phyloP scores from a whole-genome alignment of 2,329 filamentous ascomycete genomes.

The Colletotrichum cereale region DNA sequence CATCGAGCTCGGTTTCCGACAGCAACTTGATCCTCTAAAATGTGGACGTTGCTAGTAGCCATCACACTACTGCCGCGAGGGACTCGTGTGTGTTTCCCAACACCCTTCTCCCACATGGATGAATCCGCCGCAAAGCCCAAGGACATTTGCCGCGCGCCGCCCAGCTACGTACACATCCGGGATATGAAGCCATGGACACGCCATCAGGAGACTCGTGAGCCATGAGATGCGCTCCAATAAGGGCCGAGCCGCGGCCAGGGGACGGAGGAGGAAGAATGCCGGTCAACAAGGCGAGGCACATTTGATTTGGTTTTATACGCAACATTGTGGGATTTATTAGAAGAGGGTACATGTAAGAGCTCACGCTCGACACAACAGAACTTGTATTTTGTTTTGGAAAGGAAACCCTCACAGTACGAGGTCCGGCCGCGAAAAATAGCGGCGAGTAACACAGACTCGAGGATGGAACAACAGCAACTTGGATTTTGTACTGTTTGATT shows the following conservation, averaged over 20 bases:
- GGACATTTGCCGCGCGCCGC: conserved; percentile 24
- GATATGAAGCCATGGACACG: conserved; percentile 31
- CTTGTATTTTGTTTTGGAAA: conserved; percentile 21
- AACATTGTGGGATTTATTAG: not conserved
- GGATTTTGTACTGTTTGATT: conserved; percentile 10
- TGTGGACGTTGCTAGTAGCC: conserved; percentile 23
- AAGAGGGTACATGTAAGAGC: conserved; percentile 21
- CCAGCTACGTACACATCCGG: conserved; percentile 15
- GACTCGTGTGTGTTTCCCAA: conserved; percentile 26
- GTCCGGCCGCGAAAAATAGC: not conserved
- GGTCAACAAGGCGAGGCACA: conserved; percentile 6
- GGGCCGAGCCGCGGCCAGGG: conserved; percentile 33
- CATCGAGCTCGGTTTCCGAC: conserved; percentile 15
- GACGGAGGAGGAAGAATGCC: not conserved
- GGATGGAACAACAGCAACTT: conserved; percentile 11
- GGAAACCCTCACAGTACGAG: conserved; percentile 16
- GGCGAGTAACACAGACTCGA: conserved; percentile 18
- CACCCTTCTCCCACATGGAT: conserved; percentile 21
- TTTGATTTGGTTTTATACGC: conserved; percentile 1
- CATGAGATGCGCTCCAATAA: conserved; percentile 24
- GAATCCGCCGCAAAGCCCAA: conserved; percentile 19
- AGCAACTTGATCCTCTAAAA: conserved; percentile 22
- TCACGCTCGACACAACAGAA: conserved; percentile 23
- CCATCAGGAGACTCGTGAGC: conserved; percentile 21
- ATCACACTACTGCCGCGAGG: conserved; percentile 18